phyloP scores from a whole-genome alignment of 768 basidiomycete genomes.

The Chalciporus piperatus region DNA sequence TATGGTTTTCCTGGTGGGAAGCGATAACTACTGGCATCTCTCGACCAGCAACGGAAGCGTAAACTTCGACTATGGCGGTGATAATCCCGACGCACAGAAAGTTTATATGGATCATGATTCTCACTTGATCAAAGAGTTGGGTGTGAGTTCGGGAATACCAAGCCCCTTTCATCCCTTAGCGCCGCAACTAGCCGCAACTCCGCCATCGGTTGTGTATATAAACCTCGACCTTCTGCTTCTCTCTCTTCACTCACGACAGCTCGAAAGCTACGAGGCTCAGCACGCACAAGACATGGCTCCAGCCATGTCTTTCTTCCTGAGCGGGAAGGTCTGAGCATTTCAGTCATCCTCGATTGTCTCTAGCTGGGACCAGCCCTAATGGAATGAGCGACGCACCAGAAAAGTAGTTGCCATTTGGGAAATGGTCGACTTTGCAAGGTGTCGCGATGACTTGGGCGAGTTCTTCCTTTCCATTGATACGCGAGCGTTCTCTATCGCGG shows the following conservation, averaged over 20 bases:
- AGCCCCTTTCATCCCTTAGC: no score
- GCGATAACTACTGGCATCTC: no score
- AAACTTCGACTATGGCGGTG: no score
- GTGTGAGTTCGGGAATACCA: no score
- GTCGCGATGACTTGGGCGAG: conserved; percentile 28
- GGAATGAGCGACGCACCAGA: conserved; percentile 30
- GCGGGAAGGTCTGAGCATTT: conserved; percentile 34
- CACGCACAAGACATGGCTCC: conserved; percentile 21
- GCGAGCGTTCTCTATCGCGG: conserved; percentile 23
- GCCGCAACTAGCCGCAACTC: no score
- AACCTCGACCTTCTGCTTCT: background rate
- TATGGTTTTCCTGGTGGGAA: no score
- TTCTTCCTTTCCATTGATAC: background rate
- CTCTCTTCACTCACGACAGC: conserved; percentile 17
- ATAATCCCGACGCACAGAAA: no score
- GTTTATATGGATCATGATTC: no score
- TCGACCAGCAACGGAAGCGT: no score
- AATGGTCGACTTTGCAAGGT: conserved; percentile 23
- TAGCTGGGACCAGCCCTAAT: conserved; percentile 25
- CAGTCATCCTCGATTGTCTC: conserved; percentile 31
- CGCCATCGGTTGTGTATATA: conserved; percentile 7
- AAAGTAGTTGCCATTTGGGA: conserved; percentile 15
- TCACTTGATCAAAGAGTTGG: no score
- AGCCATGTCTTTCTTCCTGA: conserved; percentile 25
- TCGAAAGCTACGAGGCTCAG: conserved; percentile 31